Conservation (phyloP, 306 rosid species). For the Gillenia trifoliata region DNA sequence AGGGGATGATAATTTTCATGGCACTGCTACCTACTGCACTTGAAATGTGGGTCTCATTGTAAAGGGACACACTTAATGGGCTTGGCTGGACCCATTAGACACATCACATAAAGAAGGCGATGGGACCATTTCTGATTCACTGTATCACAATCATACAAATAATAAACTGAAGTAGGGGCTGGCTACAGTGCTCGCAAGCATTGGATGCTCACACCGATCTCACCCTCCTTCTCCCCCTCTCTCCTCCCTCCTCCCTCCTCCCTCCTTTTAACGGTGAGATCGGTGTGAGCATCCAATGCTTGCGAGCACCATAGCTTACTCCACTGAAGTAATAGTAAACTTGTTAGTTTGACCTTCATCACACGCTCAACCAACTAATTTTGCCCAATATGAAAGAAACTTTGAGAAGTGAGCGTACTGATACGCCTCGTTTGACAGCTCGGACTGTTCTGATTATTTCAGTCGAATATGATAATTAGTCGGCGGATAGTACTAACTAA, state of each 20-base stretch:
- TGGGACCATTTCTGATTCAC: background rate
- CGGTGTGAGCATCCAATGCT: too few relatives aligned
- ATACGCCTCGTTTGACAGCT: too few relatives aligned
- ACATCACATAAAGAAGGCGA: background rate
- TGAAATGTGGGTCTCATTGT: background rate
- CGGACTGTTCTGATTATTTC: too few relatives aligned
- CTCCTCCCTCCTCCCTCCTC: too few relatives aligned
- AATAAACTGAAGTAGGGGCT: background rate
- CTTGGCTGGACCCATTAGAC: slow-evolving; percentile 1
- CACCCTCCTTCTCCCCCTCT: too few relatives aligned
- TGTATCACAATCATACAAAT: background rate
- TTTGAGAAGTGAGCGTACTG: too few relatives aligned
- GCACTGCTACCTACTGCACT: background rate
- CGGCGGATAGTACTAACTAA: too few relatives aligned
- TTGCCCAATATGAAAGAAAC: background rate
- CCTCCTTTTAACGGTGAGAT: too few relatives aligned
- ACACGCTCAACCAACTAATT: background rate
- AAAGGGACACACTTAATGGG: background rate
- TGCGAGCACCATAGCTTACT: too few relatives aligned
- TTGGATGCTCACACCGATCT: too few relatives aligned
- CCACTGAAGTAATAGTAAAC: background rate
- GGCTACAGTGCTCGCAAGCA: too few relatives aligned
- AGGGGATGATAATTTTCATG: background rate
- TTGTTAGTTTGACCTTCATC: background rate
- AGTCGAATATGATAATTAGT: too few relatives aligned